A percentile compares a stretch with the other conserved stretches of the same genome.
Conservation (phyloP, 495 filamentous ascomycete species). For the Friedmanniomyces simplex region DNA sequence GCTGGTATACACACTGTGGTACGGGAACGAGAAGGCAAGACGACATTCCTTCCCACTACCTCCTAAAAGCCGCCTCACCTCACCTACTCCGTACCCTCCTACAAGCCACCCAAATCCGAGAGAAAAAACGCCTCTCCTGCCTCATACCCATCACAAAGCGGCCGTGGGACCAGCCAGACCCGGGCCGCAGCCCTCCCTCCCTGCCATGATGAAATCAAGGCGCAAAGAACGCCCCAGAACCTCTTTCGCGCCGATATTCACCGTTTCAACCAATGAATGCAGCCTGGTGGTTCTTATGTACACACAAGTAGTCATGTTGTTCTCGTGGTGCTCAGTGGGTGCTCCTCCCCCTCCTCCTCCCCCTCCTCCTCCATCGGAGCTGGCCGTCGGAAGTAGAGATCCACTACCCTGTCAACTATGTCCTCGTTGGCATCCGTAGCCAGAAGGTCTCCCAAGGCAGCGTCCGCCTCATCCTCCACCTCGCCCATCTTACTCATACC, state of each 20-base stretch:
- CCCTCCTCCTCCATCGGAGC: not conserved
- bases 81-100: no score
- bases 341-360: no score
- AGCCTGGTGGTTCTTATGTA: not conserved
- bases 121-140: not conserved
- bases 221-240: not conserved
- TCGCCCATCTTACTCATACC: constrained; percentile 38
- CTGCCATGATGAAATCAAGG: no score
- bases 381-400: not conserved
- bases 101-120: no score
- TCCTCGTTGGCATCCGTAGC: not conserved
- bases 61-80: no score
- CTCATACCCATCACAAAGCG: not conserved
- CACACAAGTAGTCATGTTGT: not conserved
- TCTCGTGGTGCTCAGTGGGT: not conserved
- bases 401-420: not conserved
- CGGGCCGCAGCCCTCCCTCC: not conserved
- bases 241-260: not conserved
- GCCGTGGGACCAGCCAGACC: not conserved
- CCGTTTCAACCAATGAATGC: not conserved
- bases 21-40: no score
- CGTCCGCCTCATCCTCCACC: no score
- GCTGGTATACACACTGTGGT: no score
- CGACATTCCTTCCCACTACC: no score
- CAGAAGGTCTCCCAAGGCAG: no score